Evolutionary conservation across 2,329 filamentous ascomycete genomes (phyloP), one percentile per base, ranked within the genome.

Genomic region (Fusarium bactridioides): DNA sequence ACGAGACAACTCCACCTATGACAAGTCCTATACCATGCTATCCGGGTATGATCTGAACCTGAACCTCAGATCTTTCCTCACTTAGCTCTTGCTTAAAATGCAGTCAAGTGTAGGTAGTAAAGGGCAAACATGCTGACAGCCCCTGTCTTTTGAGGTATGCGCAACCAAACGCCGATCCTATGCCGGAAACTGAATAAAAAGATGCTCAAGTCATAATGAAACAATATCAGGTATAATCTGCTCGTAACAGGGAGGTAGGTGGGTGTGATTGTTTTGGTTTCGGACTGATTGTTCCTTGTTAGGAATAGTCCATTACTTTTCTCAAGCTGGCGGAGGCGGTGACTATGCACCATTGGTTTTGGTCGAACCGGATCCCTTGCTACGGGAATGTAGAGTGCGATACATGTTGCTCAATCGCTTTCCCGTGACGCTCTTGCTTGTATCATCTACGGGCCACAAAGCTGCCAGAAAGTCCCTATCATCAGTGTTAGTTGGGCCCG

Each of bases 361-460:
- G 50, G 73, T 59, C 38, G 79, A 76, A 57, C 75, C 67, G 16
- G 80, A 77, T n/a, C 74, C 74, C 58, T 79, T 80, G 64, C 81
- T 79, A 56, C 80, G 79, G 50, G 77, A 74, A 58, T 81, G 76
- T 48, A 85, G 76, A 41, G 81, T 82, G 67, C 79, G 79, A 69
- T 85, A 85, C 83, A 85, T 84, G 66, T 82, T 81, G 76, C 83
- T 84, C 67, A 85, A 69, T 62, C 83, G 79, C 56, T 81, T 76
- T 56, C 84, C 84, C n/a, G 82, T 84, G 43, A 85, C 82, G 58
- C 80, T 83, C 67, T 82, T 82, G 70, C 79, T 83, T 44, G 82
- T 84, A 69, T 83, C 83, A 67, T 85, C 84, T 23, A 85, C 84
- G 10, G 84, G 84, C 84, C 84, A 85, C 29, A 85, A 77, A 19